phyloP scores from a whole-genome alignment of 768 basidiomycete species.

The Ramaria rubella region DNA sequence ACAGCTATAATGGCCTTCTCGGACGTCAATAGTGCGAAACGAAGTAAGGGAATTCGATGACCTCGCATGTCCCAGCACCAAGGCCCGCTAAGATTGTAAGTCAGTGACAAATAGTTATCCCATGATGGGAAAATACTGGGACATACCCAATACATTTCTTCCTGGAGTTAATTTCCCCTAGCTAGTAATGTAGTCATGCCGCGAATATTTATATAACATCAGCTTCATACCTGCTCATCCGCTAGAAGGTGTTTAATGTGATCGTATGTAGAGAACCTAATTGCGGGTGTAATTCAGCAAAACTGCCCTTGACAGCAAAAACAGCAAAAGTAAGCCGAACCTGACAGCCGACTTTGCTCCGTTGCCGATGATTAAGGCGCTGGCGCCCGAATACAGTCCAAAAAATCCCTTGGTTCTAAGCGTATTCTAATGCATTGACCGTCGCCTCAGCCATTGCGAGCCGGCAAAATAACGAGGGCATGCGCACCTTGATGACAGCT shows the following conservation, averaged over 20 bases:
- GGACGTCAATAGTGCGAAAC: neutral
- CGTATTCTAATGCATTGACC: conserved; percentile 38
- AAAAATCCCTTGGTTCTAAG: conserved; percentile 76
- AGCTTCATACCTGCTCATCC: conserved; percentile 62
- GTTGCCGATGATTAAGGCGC: conserved; percentile 88
- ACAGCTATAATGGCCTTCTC: conserved; percentile 84
- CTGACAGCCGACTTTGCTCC: conserved; percentile 91
- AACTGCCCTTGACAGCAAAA: no score
- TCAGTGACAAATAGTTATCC: no score
- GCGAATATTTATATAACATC: neutral
- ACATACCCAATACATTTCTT: conserved; percentile 70
- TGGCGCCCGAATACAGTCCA: conserved; percentile 82
- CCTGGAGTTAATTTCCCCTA: conserved; percentile 91
- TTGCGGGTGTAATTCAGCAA: no score
- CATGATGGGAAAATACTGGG: neutral
- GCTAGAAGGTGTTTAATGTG: conserved; percentile 80
- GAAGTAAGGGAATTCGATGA: neutral
- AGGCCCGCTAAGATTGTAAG: conserved; percentile 48
- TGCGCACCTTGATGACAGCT: conserved; percentile 8
- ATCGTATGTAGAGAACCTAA: conserved; percentile 81
- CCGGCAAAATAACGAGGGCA: neutral
- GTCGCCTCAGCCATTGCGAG: conserved; percentile 27
- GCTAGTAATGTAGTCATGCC: conserved; percentile 2
- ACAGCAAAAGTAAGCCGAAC: no score
- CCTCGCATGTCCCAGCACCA: conserved; percentile 56